Conservation (phyloP, 306 rosid species). For the Styphnolobium japonicum region DNA sequence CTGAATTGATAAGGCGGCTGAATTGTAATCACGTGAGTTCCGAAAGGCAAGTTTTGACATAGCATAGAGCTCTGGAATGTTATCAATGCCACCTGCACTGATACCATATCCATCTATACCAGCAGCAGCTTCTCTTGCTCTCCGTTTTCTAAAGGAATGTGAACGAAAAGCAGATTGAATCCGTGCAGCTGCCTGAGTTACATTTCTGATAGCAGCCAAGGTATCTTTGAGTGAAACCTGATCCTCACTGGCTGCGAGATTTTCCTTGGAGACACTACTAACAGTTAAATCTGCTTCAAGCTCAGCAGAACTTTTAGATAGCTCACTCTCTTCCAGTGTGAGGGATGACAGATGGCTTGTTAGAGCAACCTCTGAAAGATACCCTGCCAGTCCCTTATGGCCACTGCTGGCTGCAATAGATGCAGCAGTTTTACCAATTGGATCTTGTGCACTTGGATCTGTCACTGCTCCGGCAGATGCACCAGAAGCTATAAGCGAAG, state of each 20-base stretch:
- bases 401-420: constrained; percentile 70
- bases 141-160: constrained; percentile 73
- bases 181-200: constrained; percentile 95
- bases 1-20: constrained; percentile 93
- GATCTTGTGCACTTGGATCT: constrained; percentile 81
- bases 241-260: constrained; percentile 46
- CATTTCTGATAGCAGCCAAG: constrained; percentile 86
- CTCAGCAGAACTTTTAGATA: constrained; percentile 78
- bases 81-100: constrained; percentile 25
- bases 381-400: constrained; percentile 95
- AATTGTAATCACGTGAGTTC: constrained; percentile 56
- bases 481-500: constrained; percentile 84
- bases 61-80: constrained; percentile 60
- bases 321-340: constrained; percentile 71
- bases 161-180: constrained; percentile 94
- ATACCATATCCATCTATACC: constrained; percentile 54
- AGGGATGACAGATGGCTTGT: constrained; percentile 90
- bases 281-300: constrained; percentile 78
- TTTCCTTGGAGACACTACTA: constrained; percentile 53
- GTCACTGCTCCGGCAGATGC: constrained; percentile 98
- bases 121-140: constrained; percentile 42
- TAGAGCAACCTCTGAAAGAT: constrained; percentile 84
- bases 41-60: constrained; percentile 61
- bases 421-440: constrained; percentile 81
- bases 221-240: constrained; percentile 57